Percentiles rank a stretch among this genome's conserved stretches.
These are phyloP conservation scores for Galium porrigens DNA, from an alignment of 305 asterid species.

Conservation along the genomic window DNA sequence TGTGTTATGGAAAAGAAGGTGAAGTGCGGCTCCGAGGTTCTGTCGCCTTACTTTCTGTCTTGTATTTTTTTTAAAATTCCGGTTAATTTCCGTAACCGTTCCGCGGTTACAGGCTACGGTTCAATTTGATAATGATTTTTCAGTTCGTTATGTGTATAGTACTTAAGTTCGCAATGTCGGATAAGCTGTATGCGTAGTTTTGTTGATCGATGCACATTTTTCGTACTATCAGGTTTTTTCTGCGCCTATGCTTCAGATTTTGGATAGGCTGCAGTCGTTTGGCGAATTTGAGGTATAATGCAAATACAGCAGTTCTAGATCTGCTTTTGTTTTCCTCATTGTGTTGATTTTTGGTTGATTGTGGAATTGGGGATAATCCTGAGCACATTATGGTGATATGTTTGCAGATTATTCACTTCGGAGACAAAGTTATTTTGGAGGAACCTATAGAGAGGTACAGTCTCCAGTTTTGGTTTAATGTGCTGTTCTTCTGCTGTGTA, in stretches of 20 bases:
- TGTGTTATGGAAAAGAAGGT: constrained; percentile 99
- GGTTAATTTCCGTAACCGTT: constrained; percentile 10
- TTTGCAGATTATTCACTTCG: constrained; percentile 66
- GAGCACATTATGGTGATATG: constrained; percentile 7
- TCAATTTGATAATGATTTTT: background rate
- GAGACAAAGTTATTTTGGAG: constrained; percentile 72
- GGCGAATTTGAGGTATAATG: constrained; percentile 72
- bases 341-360: background rate
- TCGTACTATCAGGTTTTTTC: constrained; percentile 39
- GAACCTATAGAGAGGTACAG: constrained; percentile 76
- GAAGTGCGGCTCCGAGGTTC: constrained; percentile 98
- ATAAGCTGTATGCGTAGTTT: background rate
- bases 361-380: background rate
- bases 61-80: constrained; percentile 15
- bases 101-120: background rate
- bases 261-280: constrained; percentile 69
- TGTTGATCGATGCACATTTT: constrained; percentile 1
- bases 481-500: background rate
- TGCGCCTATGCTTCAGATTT: constrained; percentile 78
- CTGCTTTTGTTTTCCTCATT: background rate
- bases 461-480: background rate
- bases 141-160: background rate
- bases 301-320: background rate
- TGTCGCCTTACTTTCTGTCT: constrained; percentile 13
- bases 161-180: background rate